These are phyloP conservation scores for Peribolospora baueri DNA, from an alignment of 768 basidiomycete species.

Conservation along the genomic window DNA sequence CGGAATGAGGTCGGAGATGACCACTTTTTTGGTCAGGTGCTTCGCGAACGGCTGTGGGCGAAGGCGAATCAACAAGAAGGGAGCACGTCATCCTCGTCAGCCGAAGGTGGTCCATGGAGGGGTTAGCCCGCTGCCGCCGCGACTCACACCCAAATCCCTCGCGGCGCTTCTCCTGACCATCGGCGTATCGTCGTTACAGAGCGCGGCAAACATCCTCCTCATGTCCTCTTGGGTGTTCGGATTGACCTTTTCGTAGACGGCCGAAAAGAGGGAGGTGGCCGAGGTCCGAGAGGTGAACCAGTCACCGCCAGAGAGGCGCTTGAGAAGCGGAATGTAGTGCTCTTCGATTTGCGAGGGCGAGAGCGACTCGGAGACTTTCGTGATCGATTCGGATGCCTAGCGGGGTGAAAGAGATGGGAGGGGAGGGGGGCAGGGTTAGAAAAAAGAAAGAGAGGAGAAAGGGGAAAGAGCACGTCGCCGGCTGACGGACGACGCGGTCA, in stretches of 20 bases:
- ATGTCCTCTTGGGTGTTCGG: constrained; percentile 46
- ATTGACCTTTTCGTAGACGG: constrained; percentile 40
- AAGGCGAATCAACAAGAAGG: constrained; percentile 2
- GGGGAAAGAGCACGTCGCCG: neutral
- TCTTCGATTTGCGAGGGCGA: constrained; percentile 61
- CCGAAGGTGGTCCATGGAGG: neutral
- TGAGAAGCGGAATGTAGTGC: constrained; percentile 71
- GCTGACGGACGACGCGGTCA: neutral
- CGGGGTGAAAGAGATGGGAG: neutral
- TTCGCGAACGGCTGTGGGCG: constrained; percentile 31
- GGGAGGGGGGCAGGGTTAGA: neutral
- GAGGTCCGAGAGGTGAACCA: constrained; percentile 98
- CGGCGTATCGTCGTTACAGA: constrained; percentile 84
- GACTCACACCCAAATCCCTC: constrained; percentile 64
- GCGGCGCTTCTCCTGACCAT: constrained; percentile 95
- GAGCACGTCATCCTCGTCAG: neutral
- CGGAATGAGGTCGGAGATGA: constrained; percentile 65
- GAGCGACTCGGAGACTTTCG: constrained; percentile 57
- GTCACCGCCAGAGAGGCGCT: constrained; percentile 70
- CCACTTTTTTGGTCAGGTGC: constrained; percentile 51
- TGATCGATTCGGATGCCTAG: constrained; percentile 86
- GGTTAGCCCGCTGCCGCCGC: constrained; percentile 19
- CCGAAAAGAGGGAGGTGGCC: constrained; percentile 73
- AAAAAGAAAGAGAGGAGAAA: neutral
- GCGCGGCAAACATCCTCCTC: constrained; percentile 52